A percentile compares a stretch with the other conserved stretches of the same genome.
Conservation (phyloP, 108 stramenopile genomes). For the Nitzschia inconspicua region DNA sequence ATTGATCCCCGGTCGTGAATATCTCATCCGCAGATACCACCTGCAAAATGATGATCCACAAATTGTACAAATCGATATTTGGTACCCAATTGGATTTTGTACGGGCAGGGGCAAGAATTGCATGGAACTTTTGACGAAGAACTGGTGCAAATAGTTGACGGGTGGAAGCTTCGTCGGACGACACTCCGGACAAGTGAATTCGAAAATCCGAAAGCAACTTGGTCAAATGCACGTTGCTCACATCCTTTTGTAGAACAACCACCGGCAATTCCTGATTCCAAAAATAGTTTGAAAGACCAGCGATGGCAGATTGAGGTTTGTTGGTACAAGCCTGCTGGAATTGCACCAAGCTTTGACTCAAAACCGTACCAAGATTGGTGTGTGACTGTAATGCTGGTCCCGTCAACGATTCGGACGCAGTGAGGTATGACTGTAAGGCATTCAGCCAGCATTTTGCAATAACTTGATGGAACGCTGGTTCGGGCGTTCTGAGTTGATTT, state of each 20-base stretch:
- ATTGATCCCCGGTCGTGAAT: constrained; percentile 3
- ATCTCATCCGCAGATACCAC: constrained; percentile 1
- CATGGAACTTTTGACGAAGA: constrained; percentile 18
- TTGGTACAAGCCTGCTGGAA: constrained; percentile 15
- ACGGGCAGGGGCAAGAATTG: constrained; percentile 6
- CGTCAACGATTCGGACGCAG: background rate
- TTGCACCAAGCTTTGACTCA: constrained; percentile 18
- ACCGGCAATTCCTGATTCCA: constrained; percentile 26
- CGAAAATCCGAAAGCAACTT: too few relatives aligned
- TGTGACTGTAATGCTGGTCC: constrained; percentile 7
- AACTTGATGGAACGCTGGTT: constrained; percentile 19
- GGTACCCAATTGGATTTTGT: constrained; percentile 20
- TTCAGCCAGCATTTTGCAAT: constrained; percentile 27
- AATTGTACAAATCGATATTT: constrained; percentile 18
- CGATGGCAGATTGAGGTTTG: constrained; percentile 12
- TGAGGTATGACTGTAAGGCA: constrained; percentile 12
- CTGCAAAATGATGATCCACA: constrained; percentile 27
- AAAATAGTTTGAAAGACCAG: constrained; percentile 30
- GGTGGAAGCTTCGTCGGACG: too few relatives aligned
- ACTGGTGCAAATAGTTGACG: background rate
- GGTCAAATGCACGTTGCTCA: background rate
- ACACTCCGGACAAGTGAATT: too few relatives aligned
- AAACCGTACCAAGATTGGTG: constrained; percentile 5
- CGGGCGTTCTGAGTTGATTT: constrained; percentile 1
- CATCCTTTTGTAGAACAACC: background rate